Percentiles rank a stretch among this genome's conserved stretches.
Conservation (phyloP, 805 yeast species). For the Starmerella vitae region DNA sequence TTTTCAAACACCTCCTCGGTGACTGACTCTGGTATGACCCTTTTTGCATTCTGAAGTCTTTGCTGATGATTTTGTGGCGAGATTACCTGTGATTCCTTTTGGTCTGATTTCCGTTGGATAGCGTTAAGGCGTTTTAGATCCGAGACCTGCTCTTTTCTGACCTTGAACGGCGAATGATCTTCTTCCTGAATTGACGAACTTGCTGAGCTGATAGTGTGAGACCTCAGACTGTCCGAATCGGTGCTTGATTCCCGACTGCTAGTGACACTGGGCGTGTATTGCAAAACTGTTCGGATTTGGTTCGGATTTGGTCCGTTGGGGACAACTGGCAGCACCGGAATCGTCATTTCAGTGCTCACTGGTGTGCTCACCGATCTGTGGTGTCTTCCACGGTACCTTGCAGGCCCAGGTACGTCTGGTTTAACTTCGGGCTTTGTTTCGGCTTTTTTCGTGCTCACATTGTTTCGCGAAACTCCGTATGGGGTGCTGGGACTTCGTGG, state of each 20-base stretch:
- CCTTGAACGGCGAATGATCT: background rate
- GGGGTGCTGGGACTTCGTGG: too few relatives aligned
- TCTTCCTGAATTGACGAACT: slow-evolving; percentile 5
- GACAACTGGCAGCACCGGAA: too few relatives aligned
- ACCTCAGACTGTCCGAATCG: slow-evolving; percentile 11
- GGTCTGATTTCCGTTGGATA: background rate
- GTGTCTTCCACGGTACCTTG: slow-evolving; percentile 10
- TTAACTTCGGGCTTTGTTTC: too few relatives aligned
- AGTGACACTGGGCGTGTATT: slow-evolving; percentile 1
- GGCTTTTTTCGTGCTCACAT: too few relatives aligned
- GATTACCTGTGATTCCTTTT: background rate
- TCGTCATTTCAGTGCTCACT: background rate
- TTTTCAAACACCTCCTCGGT: too few relatives aligned
- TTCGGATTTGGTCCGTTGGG: too few relatives aligned
- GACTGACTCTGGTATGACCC: background rate
- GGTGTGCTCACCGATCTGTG: slow-evolving; percentile 4
- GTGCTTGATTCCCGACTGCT: slow-evolving; percentile 15
- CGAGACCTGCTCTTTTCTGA: background rate
- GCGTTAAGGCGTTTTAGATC: background rate
- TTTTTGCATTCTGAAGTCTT: background rate
- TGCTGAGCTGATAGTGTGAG: slow-evolving; percentile 2
- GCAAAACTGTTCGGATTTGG: too few relatives aligned
- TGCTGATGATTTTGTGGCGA: background rate
- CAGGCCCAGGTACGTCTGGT: background rate
- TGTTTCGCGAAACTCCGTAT: too few relatives aligned